Base-by-base conservation (phyloP, 106 monocot genomes). In the Vanilla planifolia region DNA sequence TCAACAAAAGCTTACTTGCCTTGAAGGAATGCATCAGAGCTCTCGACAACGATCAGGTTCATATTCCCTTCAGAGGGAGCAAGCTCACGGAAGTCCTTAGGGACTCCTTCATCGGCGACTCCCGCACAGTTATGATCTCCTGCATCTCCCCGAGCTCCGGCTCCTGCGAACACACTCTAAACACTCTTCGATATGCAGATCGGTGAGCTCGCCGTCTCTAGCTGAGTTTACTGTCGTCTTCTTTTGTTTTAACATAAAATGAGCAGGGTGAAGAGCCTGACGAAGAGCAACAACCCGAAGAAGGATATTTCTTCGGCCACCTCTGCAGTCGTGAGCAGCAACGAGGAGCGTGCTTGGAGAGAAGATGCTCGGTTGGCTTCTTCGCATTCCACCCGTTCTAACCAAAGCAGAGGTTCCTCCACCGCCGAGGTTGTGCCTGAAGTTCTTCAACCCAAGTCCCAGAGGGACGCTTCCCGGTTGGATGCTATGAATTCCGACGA, bases 151-250 rank as follows among this genome's bases (percentile, higher is more conserved):
- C 94, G 5, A 86, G 77, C 79, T 79, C 86, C 41, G 85, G 83
- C 48, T 95, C 94, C 56, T 95, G 94, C 72, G 94, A 95, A 27
- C 94, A 95, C 66, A 95, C 94, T 13, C 73, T 95, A 20, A 95
- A 95, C 71, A 95, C 94, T 13, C 74, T 95, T 68, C 80, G 94
- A 95, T 95, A 95, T 76, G 94, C 94, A 26, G 94, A 95, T 42
- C 89, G 94, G 94, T 95, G 24, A 19, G 24, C 8, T 11, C 14
- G 10, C 51, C 14, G 51, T 24, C 4, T 21, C 15, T 65, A 23
- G 17, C 21, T 26, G 39, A 24, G 24, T 15, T 13, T 45, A 36
- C 22, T 37, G 6, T 8, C 28, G 8, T 51, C 23, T 59, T 28
- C 33, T 14, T 30, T 42, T 33, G 20, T 43, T 41, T 29, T 30